phyloP scores from a whole-genome alignment of 164 flowering plant genomes.

The Tinospora cordifolia region DNA sequence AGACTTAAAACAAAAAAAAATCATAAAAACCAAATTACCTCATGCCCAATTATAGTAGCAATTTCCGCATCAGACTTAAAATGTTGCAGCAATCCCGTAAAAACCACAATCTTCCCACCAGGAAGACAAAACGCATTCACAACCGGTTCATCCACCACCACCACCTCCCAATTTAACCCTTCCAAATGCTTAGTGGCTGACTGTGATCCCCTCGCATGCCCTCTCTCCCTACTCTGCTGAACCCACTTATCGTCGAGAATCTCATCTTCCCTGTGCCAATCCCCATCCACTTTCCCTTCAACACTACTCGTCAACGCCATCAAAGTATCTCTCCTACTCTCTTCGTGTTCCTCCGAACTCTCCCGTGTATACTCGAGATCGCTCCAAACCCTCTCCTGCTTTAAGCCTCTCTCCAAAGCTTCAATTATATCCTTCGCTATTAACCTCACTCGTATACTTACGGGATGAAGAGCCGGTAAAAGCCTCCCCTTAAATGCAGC shows the following conservation, averaged over 20 bases:
- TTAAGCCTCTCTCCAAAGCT: conserved; percentile 71
- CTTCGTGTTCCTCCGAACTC: conserved; percentile 8
- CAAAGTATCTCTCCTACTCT: conserved; percentile 20
- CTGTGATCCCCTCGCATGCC: conserved; percentile 30
- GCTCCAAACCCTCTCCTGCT: conserved; percentile 59
- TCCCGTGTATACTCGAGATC: conserved; percentile 50
- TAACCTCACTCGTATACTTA: conserved; percentile 63
- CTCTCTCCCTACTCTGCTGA: conserved; percentile 54
- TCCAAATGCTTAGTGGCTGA: conserved; percentile 61
- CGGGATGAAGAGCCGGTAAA: conserved; percentile 79
- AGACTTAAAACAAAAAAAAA: not conserved
- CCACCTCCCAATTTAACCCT: conserved; percentile 79
- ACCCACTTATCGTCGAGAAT: conserved; percentile 86
- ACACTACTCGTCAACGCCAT: conserved; percentile 27
- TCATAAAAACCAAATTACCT: conserved; percentile 35
- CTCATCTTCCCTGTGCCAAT: conserved; percentile 64
- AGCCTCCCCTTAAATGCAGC: conserved; percentile 54
- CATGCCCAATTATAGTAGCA: conserved; percentile 81
- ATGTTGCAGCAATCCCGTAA: conserved; percentile 69
- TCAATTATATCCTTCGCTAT: conserved; percentile 69
- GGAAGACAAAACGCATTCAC: conserved; percentile 93
- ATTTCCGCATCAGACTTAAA: conserved; percentile 68
- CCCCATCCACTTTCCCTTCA: conserved; percentile 29
- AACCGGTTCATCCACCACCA: conserved; percentile 69
- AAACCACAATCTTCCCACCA: conserved; percentile 91